Evolutionary conservation across 73 alveolate genomes (phyloP), one percentile per base, ranked within the genome.

Genomic region (Effrenium voratum): DNA sequence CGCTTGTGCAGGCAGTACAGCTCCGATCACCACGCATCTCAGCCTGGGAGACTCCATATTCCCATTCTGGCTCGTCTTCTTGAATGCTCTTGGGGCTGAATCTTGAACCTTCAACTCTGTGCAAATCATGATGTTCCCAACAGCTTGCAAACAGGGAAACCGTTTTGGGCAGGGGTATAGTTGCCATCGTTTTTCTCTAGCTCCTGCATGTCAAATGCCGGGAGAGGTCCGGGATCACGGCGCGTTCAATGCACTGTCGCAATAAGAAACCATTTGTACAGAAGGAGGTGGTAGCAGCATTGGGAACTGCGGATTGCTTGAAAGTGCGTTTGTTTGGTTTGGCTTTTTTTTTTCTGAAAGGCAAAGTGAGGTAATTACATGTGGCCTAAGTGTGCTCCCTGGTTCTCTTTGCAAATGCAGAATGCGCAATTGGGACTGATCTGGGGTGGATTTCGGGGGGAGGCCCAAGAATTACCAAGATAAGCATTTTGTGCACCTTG

Each of bases 1-100:
- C 82, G 68, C 59, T 57, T 90, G 75, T 90, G 97, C 97, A n/a
- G 97, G 57, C 55, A 90, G 66, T 90, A 90, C 97, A 90, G 83
- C 76, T 90, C 97, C 6, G 83, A 90, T 50, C 97, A 90, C 47
- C 97, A 90, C 38, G 97, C 63, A 2, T n/a, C 97, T 47, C 10
- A 87, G 86, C 85, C n/a, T n/a, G n/a, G n/a, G n/a, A n/a, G n/a
- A n/a, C n/a, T n/a, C n/a, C n/a, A n/a, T n/a, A n/a, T n/a, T n/a
- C n/a, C n/a, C n/a, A n/a, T n/a, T n/a, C n/a, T n/a, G n/a, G n/a
- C n/a, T n/a, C n/a, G n/a, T 12, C 63, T 52, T 8, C 19, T 52
- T 52, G 63, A 52, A 52, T 52, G 26, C 63, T 12, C 19, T 52
- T 52, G 19, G 8, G 8, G 8, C 63, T 19, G 8, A 19, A 8